Evolutionary conservation across 2,329 filamentous ascomycete genomes (phyloP).

Genomic region (Aspergillus piperis): DNA sequence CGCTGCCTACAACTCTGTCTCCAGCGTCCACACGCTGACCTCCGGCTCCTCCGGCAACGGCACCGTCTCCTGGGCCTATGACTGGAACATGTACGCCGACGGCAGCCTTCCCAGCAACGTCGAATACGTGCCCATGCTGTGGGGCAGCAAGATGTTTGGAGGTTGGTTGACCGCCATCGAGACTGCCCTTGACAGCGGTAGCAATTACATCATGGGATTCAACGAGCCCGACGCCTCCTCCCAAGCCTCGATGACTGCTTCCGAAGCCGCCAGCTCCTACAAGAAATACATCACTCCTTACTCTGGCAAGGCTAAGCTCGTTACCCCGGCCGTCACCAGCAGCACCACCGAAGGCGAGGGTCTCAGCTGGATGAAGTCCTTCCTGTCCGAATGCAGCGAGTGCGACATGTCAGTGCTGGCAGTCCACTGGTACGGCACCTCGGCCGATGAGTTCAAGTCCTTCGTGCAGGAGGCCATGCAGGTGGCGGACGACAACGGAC

Average conservation of each 20-base stretch:
- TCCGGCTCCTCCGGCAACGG: conserved; percentile 16
- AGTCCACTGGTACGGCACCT: conserved; percentile 48
- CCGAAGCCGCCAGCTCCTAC: conserved; percentile 41
- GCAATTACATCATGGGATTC: conserved; percentile 45
- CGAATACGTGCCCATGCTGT: conserved; percentile 51
- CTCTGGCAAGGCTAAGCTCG: conserved; percentile 40
- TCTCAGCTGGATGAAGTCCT: conserved; percentile 44
- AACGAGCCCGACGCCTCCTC: conserved; percentile 48
- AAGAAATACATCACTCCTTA: conserved; percentile 42
- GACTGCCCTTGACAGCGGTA: conserved; percentile 36
- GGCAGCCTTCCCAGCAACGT: conserved; percentile 36
- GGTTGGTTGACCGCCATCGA: conserved; percentile 39
- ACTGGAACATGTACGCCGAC: conserved; percentile 41
- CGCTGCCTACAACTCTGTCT: conserved; percentile 44
- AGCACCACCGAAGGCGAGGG: conserved; percentile 35
- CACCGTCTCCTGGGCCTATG: conserved; percentile 47
- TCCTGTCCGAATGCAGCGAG: conserved; percentile 41
- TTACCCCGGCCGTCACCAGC: conserved; percentile 47
- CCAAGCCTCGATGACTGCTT: conserved; percentile 43
- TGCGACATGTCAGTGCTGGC: conserved; percentile 46
- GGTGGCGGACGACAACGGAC: conserved; percentile 34
- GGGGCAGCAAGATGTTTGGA: conserved; percentile 41
- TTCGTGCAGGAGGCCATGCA: conserved; percentile 40
- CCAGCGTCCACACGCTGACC: conserved; percentile 35
- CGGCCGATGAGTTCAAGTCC: conserved; percentile 38